Base-by-base conservation (phyloP, 805 yeast genomes). In the Saturnispora saitoi region DNA sequence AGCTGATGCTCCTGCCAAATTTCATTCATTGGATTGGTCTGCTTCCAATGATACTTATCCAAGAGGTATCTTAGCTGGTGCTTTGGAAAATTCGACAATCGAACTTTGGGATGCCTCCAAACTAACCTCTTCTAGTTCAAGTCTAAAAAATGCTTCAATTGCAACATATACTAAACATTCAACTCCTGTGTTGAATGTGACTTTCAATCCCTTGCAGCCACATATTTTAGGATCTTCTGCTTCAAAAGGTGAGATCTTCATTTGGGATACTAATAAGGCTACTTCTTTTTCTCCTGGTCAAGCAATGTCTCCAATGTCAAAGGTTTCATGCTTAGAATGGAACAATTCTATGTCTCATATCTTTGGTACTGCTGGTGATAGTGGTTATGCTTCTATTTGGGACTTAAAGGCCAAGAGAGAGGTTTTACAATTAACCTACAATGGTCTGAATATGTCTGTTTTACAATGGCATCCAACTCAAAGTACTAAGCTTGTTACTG, bases 391-490 rank as follows among this genome's bases (percentile, higher is more conserved):
- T 3, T 83, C 96, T 1, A 82, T 93, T 55, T 93, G 97, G 97
- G 98, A 93, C 67, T 71, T 90, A 55, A 86, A 85, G 60, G 80
- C 89, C 37, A 83, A 82, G 62, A 78, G 87, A 60, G 97, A 91
- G 67, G 95, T 91, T 22, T 70, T 93, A 52, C 96, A 88, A 64
- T 73, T 93, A 62, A 76, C 80, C 49, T 86, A 87, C 65, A 70
- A 81, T 20, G 80, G 83, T 7, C 83, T 89, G 22, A 83, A 82
- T 48, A 75, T 91, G 45, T 80, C 95, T 32, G 76, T 77, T 51
- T 95, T 93, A 12, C 88, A 83, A 50, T 93, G 99, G 99, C 97
- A 93, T 65, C 99, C 99, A 49, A 69, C 76, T 40, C 83, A 82
- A 67, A 80, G 91, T 50, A 91, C 98, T 14, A 83, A 80, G 62